These are phyloP conservation scores for Barnettozyma pratensis DNA, from an alignment of 805 yeast genomes.

Conservation along the genomic window DNA sequence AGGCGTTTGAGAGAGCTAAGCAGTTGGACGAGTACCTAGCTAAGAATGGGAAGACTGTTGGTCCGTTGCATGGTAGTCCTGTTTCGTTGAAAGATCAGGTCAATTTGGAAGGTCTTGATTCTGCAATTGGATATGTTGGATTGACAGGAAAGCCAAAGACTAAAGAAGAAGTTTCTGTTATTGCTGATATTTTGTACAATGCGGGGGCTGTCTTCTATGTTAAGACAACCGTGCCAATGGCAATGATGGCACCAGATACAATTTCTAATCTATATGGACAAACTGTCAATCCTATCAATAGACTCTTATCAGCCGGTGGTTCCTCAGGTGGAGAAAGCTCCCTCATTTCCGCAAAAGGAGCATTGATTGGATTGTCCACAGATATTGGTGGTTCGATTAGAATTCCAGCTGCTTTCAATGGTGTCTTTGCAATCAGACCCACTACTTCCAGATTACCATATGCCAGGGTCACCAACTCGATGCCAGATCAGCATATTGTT, in stretches of 20 bases:
- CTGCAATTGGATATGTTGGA: conserved; percentile 57
- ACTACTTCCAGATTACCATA: conserved; percentile 43
- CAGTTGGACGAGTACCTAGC: conserved; percentile 48
- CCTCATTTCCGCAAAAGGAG: conserved; percentile 49
- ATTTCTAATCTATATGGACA: conserved; percentile 54
- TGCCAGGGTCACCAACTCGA: conserved; percentile 23
- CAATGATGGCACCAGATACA: conserved; percentile 64
- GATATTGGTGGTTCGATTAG: conserved; percentile 72
- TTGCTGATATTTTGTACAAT: conserved; percentile 33
- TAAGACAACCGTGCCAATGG: conserved; percentile 64
- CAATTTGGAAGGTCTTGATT: conserved; percentile 44
- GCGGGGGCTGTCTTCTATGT: conserved; percentile 50
- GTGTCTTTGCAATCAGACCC: conserved; percentile 58
- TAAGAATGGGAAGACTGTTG: conserved; percentile 44
- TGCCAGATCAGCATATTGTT: conserved; percentile 34
- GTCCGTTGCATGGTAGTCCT: conserved; percentile 68
- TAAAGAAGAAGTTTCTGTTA: conserved; percentile 37
- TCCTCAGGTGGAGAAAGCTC: conserved; percentile 72
- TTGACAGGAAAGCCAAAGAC: conserved; percentile 13
- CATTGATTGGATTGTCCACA: conserved; percentile 60
- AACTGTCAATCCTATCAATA: conserved; percentile 52
- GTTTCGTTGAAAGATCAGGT: conserved; percentile 63
- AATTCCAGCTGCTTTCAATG: conserved; percentile 61
- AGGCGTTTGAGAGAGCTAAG: conserved; percentile 49
- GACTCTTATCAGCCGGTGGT: conserved; percentile 61